Evolutionary conservation across 805 yeast genomes (phyloP), one percentile per base, ranked within the genome.

Genomic region (Candida namnaoensis): DNA sequence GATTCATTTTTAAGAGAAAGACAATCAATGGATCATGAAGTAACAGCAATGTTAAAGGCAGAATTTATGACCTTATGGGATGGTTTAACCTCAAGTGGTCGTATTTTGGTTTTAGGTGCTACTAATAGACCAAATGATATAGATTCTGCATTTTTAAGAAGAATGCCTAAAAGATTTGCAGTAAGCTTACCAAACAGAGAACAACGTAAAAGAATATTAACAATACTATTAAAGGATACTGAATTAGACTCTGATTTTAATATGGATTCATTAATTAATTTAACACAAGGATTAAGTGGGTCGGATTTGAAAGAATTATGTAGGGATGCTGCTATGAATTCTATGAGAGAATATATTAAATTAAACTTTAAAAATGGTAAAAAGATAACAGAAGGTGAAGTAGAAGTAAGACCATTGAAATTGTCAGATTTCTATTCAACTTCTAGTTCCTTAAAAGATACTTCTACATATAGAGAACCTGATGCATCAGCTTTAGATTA

Each of bases 11-110:
- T 91, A 51, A 75, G 97, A 50, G 95, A 88, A 56, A 73, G 99
- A 47, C 74, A 82, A 15, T 74, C 87, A 1, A 69, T 71, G 38
- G 99, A 91, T 62, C 97, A 91, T 63, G 99, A 91, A 62, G 88
- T 87, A n/a, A 88, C 96, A 28, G 87, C 96, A 1, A 82, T 83
- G 74, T 68, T 91, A 47, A 91, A 91, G 62, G 96, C 98, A 1
- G 98, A 91, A 61, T 93, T 91, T 56, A 91, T 91, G 97, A 88
- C 96, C 0, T 66, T 91, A 39, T 91, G 98, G 98, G 99, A 91
- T 60, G 99, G 99, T 0, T 67, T 91, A 30, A 64, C 75, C 7
- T 73, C 84, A 9, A 76, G 80, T 44, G 95, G 95, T 2, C 71
- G 95, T 38, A 75, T 93, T 5, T 66, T 91, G 66, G 88, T 91